Evolutionary conservation across 202 grass and related monocot genomes (phyloP).

Genomic region (Dendrocalamus latiflorus): DNA sequence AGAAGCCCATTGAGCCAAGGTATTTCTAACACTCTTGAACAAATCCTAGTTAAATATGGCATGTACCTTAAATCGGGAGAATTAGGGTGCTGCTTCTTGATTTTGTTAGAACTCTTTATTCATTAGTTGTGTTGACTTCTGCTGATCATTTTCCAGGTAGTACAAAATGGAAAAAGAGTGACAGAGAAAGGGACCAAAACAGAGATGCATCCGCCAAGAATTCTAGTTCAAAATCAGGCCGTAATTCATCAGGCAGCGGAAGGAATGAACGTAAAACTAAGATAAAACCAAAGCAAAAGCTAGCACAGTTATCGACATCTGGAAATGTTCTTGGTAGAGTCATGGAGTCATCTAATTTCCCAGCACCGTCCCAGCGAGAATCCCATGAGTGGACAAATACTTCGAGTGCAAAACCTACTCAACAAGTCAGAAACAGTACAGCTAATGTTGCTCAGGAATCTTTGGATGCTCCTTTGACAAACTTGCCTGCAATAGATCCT

Average conservation of each 20-base stretch:
- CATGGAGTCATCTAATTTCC: slow-evolving; percentile 28
- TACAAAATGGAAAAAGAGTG: slow-evolving; percentile 59
- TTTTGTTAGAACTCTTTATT: slow-evolving; percentile 25
- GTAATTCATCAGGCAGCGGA: slow-evolving; percentile 40
- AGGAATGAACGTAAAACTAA: slow-evolving; percentile 68
- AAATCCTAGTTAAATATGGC: slow-evolving; percentile 23
- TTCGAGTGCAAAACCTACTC: slow-evolving; percentile 32
- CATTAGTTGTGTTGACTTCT: slow-evolving; percentile 15
- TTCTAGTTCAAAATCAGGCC: slow-evolving; percentile 50
- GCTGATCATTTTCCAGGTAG: slow-evolving; percentile 28
- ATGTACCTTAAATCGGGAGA: background rate
- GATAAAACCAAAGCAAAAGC: slow-evolving; percentile 75
- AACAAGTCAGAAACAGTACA: slow-evolving; percentile 29
- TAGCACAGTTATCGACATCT: slow-evolving; percentile 57
- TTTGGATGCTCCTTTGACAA: slow-evolving; percentile 32
- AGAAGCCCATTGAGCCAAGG: slow-evolving; percentile 46
- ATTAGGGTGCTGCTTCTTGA: slow-evolving; percentile 27
- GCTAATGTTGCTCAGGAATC: slow-evolving; percentile 26
- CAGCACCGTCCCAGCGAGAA: slow-evolving; percentile 17
- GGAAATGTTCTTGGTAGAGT: slow-evolving; percentile 48
- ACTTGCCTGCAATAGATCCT: slow-evolving; percentile 31
- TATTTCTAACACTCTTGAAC: slow-evolving; percentile 29
- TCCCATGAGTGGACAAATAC: slow-evolving; percentile 28
- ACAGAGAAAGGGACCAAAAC: slow-evolving; percentile 45
- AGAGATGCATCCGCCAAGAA: slow-evolving; percentile 48